Evolutionary conservation across 2,329 filamentous ascomycete genomes (phyloP).

Genomic region (Didymella keratinophila): DNA sequence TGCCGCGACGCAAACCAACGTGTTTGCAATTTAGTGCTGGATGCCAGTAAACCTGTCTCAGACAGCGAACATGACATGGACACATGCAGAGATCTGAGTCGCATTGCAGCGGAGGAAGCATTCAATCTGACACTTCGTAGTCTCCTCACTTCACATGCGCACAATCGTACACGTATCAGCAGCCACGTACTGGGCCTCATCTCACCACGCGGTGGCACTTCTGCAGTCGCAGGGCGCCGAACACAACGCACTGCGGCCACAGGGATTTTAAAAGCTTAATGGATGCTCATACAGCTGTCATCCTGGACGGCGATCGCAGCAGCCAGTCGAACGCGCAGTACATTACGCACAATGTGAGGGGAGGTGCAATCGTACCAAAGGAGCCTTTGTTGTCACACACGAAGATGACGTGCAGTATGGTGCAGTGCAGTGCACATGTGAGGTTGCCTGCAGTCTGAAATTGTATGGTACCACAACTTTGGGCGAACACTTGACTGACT

Average conservation of each 20-base stretch:
- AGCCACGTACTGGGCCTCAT: constrained; percentile 12
- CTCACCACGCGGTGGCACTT: constrained; percentile 14
- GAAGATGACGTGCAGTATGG: constrained; percentile 9
- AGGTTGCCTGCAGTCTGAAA: constrained; percentile 4
- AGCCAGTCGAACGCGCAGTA: constrained; percentile 7
- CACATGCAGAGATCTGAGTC: constrained; percentile 4
- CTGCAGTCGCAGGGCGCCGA: constrained; percentile 15
- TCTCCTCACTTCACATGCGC: constrained; percentile 16
- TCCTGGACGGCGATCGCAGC: constrained; percentile 3
- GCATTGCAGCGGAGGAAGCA: constrained; percentile 3
- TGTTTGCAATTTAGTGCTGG: constrained; percentile 13
- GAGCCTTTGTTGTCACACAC: constrained; percentile 5
- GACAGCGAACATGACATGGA: constrained; percentile 6
- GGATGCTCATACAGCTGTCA: constrained; percentile 4
- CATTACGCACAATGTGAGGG: constrained; percentile 7
- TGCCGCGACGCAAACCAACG: constrained; percentile 15
- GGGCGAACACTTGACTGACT: constrained; percentile 4
- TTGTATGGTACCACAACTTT: constrained; percentile 5
- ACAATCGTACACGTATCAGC: constrained; percentile 14
- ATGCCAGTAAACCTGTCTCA: constrained; percentile 8
- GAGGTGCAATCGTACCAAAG: constrained; percentile 5
- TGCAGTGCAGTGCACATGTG: constrained; percentile 8
- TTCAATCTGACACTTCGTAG: constrained; percentile 3
- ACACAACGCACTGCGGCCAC: constrained; percentile 8
- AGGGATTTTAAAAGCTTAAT: constrained; percentile 3